phyloP scores from a whole-genome alignment of 2,329 filamentous ascomycete species.

The Paraconiothyrium sp. region DNA sequence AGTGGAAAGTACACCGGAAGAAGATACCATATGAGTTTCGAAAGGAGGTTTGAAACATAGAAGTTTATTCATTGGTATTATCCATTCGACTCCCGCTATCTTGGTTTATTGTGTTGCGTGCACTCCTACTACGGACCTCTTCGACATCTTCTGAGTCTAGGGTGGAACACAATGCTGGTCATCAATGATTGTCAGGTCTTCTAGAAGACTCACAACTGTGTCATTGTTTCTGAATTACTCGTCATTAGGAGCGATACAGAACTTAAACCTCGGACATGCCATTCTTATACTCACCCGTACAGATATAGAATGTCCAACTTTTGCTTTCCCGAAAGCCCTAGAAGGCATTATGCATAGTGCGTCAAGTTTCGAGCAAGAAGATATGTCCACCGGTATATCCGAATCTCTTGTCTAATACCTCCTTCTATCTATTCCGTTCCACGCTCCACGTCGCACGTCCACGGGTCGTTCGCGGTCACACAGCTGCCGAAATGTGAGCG shows the following conservation, averaged over 20 bases:
- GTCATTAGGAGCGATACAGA: too few relatives aligned
- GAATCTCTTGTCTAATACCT: not conserved
- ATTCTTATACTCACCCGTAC: not conserved
- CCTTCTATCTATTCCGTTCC: not conserved
- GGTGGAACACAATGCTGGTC: too few relatives aligned
- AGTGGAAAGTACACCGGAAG: not conserved
- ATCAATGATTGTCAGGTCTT: too few relatives aligned
- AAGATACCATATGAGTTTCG: not conserved
- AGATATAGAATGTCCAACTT: not conserved
- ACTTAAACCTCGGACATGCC: not conserved
- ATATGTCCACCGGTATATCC: not conserved
- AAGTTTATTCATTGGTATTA: not conserved
- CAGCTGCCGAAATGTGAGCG: not conserved
- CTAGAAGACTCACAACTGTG: too few relatives aligned
- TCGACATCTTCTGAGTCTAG: too few relatives aligned
- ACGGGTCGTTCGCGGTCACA: not conserved
- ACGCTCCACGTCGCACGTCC: not conserved
- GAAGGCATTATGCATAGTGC: not conserved
- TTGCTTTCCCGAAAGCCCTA: not conserved
- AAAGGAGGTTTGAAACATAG: not conserved
- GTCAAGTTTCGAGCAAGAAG: not conserved
- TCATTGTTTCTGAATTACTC: too few relatives aligned
- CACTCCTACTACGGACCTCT: too few relatives aligned
- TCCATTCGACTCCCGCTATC: not conserved
- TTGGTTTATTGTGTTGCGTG: not conserved